Percentiles rank a stretch among this genome's conserved stretches.
phyloP scores from a whole-genome alignment of 2,329 filamentous ascomycete species.

The Fusarium tanahbumbuense region DNA sequence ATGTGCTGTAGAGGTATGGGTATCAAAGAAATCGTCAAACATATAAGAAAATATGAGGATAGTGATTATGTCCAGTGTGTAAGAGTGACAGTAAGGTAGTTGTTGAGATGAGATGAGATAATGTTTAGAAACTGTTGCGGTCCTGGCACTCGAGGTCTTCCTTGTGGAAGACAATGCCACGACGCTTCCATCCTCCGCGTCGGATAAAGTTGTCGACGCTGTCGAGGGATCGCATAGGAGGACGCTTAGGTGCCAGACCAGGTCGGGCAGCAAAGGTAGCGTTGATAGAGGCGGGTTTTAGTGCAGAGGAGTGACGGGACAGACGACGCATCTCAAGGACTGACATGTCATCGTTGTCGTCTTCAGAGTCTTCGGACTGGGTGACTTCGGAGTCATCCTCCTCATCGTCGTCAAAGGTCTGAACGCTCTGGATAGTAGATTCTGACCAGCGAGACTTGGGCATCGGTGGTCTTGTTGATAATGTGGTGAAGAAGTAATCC shows the following conservation, averaged over 20 bases:
- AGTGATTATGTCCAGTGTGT: constrained; percentile 10
- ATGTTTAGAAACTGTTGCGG: constrained; percentile 43
- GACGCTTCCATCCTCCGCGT: constrained; percentile 58
- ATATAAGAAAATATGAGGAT: constrained; percentile 16
- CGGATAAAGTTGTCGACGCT: constrained; percentile 57
- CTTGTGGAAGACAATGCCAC: constrained; percentile 55
- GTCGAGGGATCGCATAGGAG: constrained; percentile 54
- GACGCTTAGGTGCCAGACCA: constrained; percentile 47
- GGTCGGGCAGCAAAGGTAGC: constrained; percentile 48
- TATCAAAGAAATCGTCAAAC: constrained; percentile 44
- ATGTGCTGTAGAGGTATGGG: constrained; percentile 32
- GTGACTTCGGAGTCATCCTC: constrained; percentile 38
- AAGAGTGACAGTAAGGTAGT: background rate
- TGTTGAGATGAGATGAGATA: background rate
- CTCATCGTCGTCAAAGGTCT: constrained; percentile 43
- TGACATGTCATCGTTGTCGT: constrained; percentile 38
- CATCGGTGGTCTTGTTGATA: constrained; percentile 48
- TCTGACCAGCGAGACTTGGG: constrained; percentile 57
- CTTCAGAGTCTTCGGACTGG: constrained; percentile 41
- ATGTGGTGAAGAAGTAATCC: constrained; percentile 52
- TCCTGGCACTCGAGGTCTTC: constrained; percentile 49
- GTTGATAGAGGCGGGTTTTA: constrained; percentile 49
- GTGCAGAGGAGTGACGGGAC: constrained; percentile 39
- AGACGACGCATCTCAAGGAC: constrained; percentile 45
- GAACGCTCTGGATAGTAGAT: constrained; percentile 53